phyloP scores from a whole-genome alignment of 2,329 filamentous ascomycete species.

The Clarireedia homoeocarpa region DNA sequence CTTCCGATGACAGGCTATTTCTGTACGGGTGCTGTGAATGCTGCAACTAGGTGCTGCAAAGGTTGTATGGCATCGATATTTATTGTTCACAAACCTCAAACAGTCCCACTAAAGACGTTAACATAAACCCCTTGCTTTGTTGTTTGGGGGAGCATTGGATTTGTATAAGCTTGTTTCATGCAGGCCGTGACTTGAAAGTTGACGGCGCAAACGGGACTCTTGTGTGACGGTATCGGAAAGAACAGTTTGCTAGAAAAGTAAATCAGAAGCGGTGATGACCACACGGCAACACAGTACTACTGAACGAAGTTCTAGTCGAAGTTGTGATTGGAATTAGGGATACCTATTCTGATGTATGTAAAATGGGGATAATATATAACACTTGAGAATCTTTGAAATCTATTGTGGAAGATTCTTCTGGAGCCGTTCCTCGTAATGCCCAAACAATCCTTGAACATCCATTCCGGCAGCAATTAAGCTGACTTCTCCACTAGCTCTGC shows the following conservation, averaged over 20 bases:
- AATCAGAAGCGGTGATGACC: background rate
- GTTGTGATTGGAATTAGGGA: background rate
- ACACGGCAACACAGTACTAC: background rate
- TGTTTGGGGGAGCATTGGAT: slow-evolving; percentile 4
- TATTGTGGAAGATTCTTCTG: slow-evolving; percentile 9
- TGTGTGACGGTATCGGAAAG: slow-evolving; percentile 6
- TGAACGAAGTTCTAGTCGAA: background rate
- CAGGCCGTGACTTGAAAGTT: background rate
- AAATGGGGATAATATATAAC: background rate
- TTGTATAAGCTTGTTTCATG: slow-evolving; percentile 7
- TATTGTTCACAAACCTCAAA: slow-evolving; percentile 6
- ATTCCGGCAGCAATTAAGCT: background rate
- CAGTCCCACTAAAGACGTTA: background rate
- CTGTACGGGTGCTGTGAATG: background rate
- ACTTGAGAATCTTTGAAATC: background rate
- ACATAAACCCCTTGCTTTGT: background rate
- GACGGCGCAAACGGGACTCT: background rate
- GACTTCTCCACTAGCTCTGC: slow-evolving; percentile 1
- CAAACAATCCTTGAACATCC: background rate
- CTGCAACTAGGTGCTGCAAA: background rate
- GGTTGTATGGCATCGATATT: background rate
- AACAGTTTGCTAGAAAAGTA: slow-evolving; percentile 7
- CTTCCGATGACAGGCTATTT: slow-evolving; percentile 3
- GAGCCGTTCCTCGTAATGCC: slow-evolving; percentile 6
- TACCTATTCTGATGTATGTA: background rate